Evolutionary conservation across 1,139 yeast species (phyloP).

Genomic region (Geotrichum europaeum): DNA sequence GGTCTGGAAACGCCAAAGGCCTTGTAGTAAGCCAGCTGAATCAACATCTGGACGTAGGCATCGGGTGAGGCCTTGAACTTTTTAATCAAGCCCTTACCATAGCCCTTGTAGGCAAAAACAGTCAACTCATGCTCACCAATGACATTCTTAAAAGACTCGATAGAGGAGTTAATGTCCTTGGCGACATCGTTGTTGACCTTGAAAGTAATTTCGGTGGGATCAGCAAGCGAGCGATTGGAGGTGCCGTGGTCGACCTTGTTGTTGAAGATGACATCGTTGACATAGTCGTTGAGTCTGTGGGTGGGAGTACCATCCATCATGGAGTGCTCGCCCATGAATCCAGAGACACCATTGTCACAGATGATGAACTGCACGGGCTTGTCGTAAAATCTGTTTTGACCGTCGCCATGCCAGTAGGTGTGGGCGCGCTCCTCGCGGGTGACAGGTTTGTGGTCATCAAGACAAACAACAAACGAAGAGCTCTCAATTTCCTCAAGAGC

Average conservation of each 20-base stretch:
- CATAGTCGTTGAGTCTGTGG: slow-evolving; percentile 74
- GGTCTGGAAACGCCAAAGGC: slow-evolving; percentile 77
- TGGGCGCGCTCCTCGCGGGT: slow-evolving; percentile 82
- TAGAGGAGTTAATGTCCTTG: slow-evolving; percentile 50
- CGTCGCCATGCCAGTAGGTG: slow-evolving; percentile 93
- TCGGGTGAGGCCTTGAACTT: slow-evolving; percentile 73
- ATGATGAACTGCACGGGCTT: slow-evolving; percentile 86
- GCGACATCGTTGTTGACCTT: slow-evolving; percentile 45
- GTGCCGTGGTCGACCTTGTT: slow-evolving; percentile 37
- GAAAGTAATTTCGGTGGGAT: slow-evolving; percentile 41
- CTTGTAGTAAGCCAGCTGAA: slow-evolving; percentile 79
- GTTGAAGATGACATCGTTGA: slow-evolving; percentile 52
- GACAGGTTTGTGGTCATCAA: slow-evolving; percentile 69
- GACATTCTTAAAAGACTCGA: slow-evolving; percentile 46
- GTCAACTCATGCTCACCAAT: slow-evolving; percentile 40
- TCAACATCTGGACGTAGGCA: slow-evolving; percentile 71
- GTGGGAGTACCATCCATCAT: slow-evolving; percentile 99
- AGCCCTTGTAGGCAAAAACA: slow-evolving; percentile 39
- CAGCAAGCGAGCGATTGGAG: slow-evolving; percentile 24
- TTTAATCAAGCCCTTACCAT: slow-evolving; percentile 61
- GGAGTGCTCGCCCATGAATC: slow-evolving; percentile 94
- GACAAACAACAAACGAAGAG: slow-evolving; percentile 72
- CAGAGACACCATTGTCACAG: slow-evolving; percentile 78
- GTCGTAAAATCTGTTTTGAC: slow-evolving; percentile 84
- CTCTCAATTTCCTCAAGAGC: slow-evolving; percentile 67